These are phyloP conservation scores for Pichia sp. DNA, from an alignment of 1,139 yeast genomes.

Conservation along the genomic window DNA sequence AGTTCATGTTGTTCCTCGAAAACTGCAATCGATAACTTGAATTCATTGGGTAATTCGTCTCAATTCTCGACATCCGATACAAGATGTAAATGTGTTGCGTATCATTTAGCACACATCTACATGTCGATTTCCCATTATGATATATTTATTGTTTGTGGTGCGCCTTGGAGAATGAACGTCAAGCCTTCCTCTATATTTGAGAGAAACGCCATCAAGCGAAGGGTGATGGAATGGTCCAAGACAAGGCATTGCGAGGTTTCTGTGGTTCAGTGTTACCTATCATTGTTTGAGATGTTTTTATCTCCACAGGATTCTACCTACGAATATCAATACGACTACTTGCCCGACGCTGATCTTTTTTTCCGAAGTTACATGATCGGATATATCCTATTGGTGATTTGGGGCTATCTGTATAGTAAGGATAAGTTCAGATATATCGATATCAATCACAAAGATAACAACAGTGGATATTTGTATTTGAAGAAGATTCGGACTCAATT, in stretches of 20 bases:
- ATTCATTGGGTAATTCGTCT: constrained; percentile 26
- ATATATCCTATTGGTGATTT: constrained; percentile 44
- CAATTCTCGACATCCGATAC: constrained; percentile 35
- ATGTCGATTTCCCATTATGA: constrained; percentile 73
- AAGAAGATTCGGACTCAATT: constrained; percentile 38
- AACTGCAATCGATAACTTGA: constrained; percentile 34
- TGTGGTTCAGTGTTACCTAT: constrained; percentile 60
- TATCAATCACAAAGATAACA: constrained; percentile 12
- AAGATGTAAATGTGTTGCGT: constrained; percentile 54
- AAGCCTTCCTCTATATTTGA: constrained; percentile 48
- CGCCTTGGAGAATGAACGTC: constrained; percentile 79
- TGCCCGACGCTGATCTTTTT: constrained; percentile 31
- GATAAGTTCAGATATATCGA: constrained; percentile 7
- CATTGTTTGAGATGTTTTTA: constrained; percentile 59
- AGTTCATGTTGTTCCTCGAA: constrained; percentile 32
- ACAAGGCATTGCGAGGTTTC: constrained; percentile 42
- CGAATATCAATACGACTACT: constrained; percentile 31
- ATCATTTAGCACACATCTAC: constrained; percentile 70
- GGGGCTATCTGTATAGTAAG: constrained; percentile 43
- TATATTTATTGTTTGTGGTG: constrained; percentile 74
- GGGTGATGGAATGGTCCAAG: constrained; percentile 50
- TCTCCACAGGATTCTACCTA: constrained; percentile 42
- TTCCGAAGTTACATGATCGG: constrained; percentile 41
- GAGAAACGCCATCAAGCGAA: constrained; percentile 47
- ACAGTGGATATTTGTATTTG: constrained; percentile 41